Percentiles rank a stretch among this genome's conserved stretches.
phyloP scores from a whole-genome alignment of 139 green algal genomes.

The Tetraselmis chui region DNA sequence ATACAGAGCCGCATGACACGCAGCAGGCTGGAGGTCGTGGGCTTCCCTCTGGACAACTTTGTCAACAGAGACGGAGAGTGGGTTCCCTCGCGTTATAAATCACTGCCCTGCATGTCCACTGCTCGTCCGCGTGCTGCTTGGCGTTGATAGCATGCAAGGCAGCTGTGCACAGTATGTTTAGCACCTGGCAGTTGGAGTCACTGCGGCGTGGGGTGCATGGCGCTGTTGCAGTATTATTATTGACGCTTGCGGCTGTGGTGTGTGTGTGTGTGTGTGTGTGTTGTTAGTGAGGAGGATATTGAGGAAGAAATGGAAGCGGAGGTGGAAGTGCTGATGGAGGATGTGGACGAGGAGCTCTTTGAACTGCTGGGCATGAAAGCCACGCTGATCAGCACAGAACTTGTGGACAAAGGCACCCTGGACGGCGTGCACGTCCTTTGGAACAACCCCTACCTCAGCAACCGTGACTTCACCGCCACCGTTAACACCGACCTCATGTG shows the following conservation, averaged over 20 bases:
- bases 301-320: slow-evolving; percentile 17
- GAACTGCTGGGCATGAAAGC: slow-evolving; percentile 19
- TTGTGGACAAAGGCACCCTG: slow-evolving; percentile 5
- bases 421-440: slow-evolving; percentile 9
- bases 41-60: neutral
- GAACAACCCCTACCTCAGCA: neutral
- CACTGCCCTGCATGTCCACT: too few relatives aligned
- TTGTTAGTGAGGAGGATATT: slow-evolving; percentile 13
- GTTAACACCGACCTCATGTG: slow-evolving; percentile 30
- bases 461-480: slow-evolving; percentile 13
- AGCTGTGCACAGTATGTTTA: slow-evolving; percentile 5
- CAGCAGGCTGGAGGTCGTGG: neutral
- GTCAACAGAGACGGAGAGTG: neutral
- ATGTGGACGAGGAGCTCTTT: slow-evolving; percentile 15
- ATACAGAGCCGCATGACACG: neutral
- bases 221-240: slow-evolving; percentile 6
- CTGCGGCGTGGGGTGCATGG: slow-evolving; percentile 7
- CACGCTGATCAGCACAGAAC: slow-evolving; percentile 3
- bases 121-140: too few relatives aligned
- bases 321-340: slow-evolving; percentile 15
- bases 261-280: slow-evolving; percentile 5
- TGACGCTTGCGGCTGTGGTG: too few relatives aligned
- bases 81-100: too few relatives aligned
- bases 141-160: slow-evolving; percentile 2
- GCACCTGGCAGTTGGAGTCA: slow-evolving; percentile 4